phyloP scores from a whole-genome alignment of 179 eudicot species.

The Actinidia polygama region DNA sequence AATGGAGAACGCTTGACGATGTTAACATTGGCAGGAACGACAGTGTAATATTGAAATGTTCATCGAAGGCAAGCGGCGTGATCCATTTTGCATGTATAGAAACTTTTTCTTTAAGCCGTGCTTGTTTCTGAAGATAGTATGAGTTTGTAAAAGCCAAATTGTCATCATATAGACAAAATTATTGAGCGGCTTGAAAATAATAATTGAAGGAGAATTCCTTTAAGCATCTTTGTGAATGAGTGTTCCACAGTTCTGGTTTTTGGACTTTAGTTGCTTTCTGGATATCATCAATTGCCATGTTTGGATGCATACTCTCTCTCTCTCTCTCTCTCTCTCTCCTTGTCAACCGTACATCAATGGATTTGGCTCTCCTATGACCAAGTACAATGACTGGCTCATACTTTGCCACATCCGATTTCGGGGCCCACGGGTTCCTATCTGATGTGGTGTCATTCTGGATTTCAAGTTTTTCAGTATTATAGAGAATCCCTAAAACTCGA shows the following conservation, averaged over 20 bases:
- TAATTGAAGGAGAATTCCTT: not conserved
- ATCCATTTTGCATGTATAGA: too few species aligned
- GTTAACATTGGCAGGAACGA: too few species aligned
- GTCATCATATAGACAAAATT: not conserved
- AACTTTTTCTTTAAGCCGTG: too few species aligned
- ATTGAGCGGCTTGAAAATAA: not conserved
- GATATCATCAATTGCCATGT: not conserved
- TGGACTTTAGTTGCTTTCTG: conserved; percentile 12
- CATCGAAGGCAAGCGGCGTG: too few species aligned
- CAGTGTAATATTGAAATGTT: too few species aligned
- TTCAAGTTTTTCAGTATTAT: too few species aligned
- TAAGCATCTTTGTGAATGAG: not conserved
- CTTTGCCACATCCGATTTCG: not conserved
- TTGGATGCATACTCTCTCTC: not conserved
- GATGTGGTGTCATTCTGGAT: not conserved
- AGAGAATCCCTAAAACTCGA: not conserved
- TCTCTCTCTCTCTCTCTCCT: conserved; percentile 17
- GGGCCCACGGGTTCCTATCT: not conserved
- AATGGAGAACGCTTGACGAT: too few species aligned
- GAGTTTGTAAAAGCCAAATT: not conserved
- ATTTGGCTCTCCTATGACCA: conserved; percentile 6
- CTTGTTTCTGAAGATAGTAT: not conserved
- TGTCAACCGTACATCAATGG: conserved; percentile 5
- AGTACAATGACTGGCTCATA: not conserved
- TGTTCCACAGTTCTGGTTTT: conserved; percentile 7